Evolutionary conservation across 352 stramenopile genomes (phyloP), one percentile per base, ranked within the genome.

Genomic region (Globisporangium middletonii): DNA sequence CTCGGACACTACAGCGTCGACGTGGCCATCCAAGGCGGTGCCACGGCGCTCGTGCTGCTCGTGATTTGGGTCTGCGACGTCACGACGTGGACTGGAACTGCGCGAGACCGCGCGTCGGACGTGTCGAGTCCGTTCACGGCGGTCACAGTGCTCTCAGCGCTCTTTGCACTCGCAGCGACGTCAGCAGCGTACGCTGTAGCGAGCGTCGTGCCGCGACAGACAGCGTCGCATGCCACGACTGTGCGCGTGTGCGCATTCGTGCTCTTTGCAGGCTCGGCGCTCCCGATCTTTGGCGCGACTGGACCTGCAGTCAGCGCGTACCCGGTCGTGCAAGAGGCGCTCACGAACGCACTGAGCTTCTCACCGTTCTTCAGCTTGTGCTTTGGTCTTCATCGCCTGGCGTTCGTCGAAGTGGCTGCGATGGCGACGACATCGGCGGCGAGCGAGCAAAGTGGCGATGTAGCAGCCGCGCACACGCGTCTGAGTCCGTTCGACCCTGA

Each of bases 1-100:
- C 45, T 95, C 0, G 86, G 89, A n/a, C 98, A 95, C 43, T 97
- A 89, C 59, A 53, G 87, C 15, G 98, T 89, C 75, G 94, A 98
- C 56, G 67, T 96, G 41, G 42, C 88, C 3, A 87, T 92, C 42
- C 98, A 97, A 72, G 58, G 91, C 45, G 65, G 97, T 0, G 72
- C 79, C 11, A 61, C 61, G 2, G 62, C 64, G 1, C 57, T 75
- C 19, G 67, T 71, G 16, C 19, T 86, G 23, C 18, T 59, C 2
- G 41, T 69, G 53, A 79, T 86, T 47, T 42, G 73, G 30, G 50
- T 56, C 0, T 86, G 68, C 57, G 67, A 79, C 27, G 59, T 84
- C 12, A 62, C 59, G 12, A 46, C 67, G 15, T 59, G 71, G 41
- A 76, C 69, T 16, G 69, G 69, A 33, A 65, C 41, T n/a, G 33